Base-by-base conservation (phyloP, 805 yeast genomes). In the Candida anglica region DNA sequence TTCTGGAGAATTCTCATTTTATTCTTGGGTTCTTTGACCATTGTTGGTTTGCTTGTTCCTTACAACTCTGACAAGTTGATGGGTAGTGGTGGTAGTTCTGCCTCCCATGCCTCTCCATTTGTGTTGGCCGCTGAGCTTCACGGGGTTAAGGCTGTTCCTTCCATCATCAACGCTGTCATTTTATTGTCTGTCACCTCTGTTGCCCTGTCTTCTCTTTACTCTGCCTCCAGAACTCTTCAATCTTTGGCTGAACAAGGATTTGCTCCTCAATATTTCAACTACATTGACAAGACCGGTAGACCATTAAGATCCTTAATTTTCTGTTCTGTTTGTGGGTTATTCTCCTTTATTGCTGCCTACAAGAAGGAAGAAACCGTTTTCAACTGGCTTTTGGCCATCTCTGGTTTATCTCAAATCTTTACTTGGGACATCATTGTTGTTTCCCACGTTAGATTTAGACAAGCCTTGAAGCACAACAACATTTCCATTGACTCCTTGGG, bases 71-170 rank as follows among this genome's bases (percentile, higher is more conserved):
- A 39, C 27, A 32, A 40, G 15, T 49, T 56, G 27, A 43, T 56
- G 57, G 60, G 60, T 13, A 34, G 50, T 3, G 42, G 43, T 15
- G 41, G 44, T 2, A 15, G 22, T 18, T n/a, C n/a, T n/a, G 50
- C 52, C 13, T 40, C 64, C 25, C 54, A 56, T 37, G 69, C 71
- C 3, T 64, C 71, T 22, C 71, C 72, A 3, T 66, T 46, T 39
- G 72, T 66, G 11, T 46, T 66, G 33, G 69, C 72, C 31, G 69
- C 66, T 34, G 60, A 58, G 28, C 42, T 53, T n/a, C 69, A 65
- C 34, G 64, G 64, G 9, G 58, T 65, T 28, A 42, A 42, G 16
- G 70, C 55, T 5, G 58, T 63, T 36, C 63, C 69, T n/a, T 58
- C 63, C 31, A 60, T 66, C 40, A 61, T 66, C 46, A 66, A 66